phyloP scores from a whole-genome alignment of 2,329 filamentous ascomycete genomes.

The Metarhizium robertsii region DNA sequence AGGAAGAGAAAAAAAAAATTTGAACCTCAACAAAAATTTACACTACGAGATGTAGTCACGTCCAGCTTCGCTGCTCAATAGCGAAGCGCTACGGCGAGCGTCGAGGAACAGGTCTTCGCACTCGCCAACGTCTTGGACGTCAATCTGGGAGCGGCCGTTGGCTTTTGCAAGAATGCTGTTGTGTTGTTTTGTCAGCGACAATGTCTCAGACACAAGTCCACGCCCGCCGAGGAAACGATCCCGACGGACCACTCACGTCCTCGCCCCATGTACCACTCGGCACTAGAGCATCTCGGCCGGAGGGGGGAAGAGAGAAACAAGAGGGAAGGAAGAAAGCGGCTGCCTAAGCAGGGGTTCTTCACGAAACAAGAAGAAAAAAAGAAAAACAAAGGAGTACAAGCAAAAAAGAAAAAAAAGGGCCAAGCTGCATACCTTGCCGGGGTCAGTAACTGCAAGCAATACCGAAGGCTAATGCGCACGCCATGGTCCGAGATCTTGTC shows the following conservation, averaged over 20 bases:
- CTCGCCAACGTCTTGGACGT: slow-evolving; percentile 67
- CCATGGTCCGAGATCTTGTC: slow-evolving; percentile 83
- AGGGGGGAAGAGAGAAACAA: neutral
- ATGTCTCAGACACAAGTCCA: slow-evolving; percentile 18
- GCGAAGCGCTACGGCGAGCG: slow-evolving; percentile 64
- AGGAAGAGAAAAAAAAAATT: neutral
- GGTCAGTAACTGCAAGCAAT: slow-evolving; percentile 85
- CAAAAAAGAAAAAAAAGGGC: neutral
- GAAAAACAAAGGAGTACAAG: neutral
- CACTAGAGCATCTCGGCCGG: neutral
- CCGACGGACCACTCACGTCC: neutral
- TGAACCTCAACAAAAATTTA: neutral
- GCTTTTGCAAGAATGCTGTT: slow-evolving; percentile 77
- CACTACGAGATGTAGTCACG: slow-evolving; percentile 52
- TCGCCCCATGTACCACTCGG: neutral
- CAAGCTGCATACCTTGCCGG: slow-evolving; percentile 56
- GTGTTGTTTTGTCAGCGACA: slow-evolving; percentile 22
- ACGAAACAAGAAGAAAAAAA: neutral
- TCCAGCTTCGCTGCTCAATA: slow-evolving; percentile 55
- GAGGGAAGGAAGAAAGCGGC: neutral
- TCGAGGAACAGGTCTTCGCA: slow-evolving; percentile 81
- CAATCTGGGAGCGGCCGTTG: slow-evolving; percentile 67
- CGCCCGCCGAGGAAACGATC: neutral
- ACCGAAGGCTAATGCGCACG: slow-evolving; percentile 80
- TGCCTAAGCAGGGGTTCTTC: neutral